Conservation (phyloP, 805 yeast species). For the Metschnikowia dekortorum region DNA sequence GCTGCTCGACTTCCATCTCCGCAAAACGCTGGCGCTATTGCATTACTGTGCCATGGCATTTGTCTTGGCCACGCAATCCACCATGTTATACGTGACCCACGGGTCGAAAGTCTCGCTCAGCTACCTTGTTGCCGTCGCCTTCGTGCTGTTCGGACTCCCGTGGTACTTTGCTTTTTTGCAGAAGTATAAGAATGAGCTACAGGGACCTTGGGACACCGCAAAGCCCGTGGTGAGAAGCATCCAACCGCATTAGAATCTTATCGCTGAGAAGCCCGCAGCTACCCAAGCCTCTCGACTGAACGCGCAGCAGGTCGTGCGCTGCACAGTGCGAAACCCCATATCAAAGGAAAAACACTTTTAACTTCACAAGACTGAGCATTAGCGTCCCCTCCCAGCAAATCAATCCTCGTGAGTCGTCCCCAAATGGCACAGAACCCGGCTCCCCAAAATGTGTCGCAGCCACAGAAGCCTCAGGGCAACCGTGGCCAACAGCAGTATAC, state of each 20-base stretch:
- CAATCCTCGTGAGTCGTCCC: constrained; percentile 1
- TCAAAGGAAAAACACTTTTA: not conserved
- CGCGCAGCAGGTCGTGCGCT: not conserved
- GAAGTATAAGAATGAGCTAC: constrained; percentile 76
- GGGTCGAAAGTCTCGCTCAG: constrained; percentile 43
- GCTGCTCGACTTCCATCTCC: constrained; percentile 55
- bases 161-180: constrained; percentile 67
- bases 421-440: constrained; percentile 10
- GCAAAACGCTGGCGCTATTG: constrained; percentile 31
- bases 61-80: constrained; percentile 23
- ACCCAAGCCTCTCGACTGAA: not conserved
- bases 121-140: constrained; percentile 43
- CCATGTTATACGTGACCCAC: constrained; percentile 22
- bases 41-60: constrained; percentile 23
- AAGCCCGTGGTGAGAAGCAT: constrained; percentile 49
- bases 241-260: not conserved
- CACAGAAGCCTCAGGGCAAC: constrained; percentile 3
- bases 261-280: not conserved
- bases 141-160: constrained; percentile 50
- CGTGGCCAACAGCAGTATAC: constrained; percentile 47
- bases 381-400: not conserved
- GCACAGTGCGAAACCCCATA: constrained; percentile 1
- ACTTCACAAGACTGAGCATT: not conserved
- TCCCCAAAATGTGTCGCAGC: constrained; percentile 2
- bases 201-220: constrained; percentile 94